Conservation (phyloP, 352 stramenopile species). For the Pythium angustatum region DNA sequence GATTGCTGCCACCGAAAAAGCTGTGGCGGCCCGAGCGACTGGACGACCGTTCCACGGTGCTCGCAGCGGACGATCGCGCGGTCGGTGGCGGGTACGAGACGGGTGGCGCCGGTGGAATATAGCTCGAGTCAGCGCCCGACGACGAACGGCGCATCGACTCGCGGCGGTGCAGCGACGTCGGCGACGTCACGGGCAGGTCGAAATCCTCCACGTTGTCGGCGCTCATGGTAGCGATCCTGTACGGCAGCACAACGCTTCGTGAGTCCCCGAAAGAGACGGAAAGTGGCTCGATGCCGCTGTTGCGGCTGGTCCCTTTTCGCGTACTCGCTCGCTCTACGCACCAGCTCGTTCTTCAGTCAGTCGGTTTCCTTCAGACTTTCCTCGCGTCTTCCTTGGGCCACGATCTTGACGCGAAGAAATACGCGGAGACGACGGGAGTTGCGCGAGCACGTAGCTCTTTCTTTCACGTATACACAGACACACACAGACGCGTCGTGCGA, state of each 20-base stretch:
- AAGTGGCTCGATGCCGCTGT: too few species aligned
- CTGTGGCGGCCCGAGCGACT: constrained; percentile 36
- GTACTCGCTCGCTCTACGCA: constrained; percentile 2
- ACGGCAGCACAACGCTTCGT: neutral
- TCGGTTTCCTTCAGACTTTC: too few species aligned
- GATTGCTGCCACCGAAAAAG: constrained; percentile 44
- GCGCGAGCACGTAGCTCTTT: neutral
- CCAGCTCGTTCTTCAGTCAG: constrained; percentile 1
- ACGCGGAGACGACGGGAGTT: neutral
- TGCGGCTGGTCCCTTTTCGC: neutral
- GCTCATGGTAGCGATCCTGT: constrained; percentile 11
- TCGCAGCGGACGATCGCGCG: constrained; percentile 17
- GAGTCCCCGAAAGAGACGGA: neutral
- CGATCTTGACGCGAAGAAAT: constrained; percentile 8
- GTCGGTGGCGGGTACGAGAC: constrained; percentile 23
- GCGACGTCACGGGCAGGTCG: constrained; percentile 81
- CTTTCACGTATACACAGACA: constrained; percentile 7
- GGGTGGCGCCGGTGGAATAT: constrained; percentile 29
- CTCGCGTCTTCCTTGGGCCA: too few species aligned
- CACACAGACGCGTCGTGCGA: constrained; percentile 3
- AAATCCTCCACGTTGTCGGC: constrained; percentile 42
- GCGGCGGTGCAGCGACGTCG: constrained; percentile 73
- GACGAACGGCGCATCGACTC: constrained; percentile 80
- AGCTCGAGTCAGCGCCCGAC: constrained; percentile 51
- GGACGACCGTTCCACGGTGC: constrained; percentile 5